phyloP scores from a whole-genome alignment of 176 grass and related monocot genomes.

The Saccharum spontaneum region DNA sequence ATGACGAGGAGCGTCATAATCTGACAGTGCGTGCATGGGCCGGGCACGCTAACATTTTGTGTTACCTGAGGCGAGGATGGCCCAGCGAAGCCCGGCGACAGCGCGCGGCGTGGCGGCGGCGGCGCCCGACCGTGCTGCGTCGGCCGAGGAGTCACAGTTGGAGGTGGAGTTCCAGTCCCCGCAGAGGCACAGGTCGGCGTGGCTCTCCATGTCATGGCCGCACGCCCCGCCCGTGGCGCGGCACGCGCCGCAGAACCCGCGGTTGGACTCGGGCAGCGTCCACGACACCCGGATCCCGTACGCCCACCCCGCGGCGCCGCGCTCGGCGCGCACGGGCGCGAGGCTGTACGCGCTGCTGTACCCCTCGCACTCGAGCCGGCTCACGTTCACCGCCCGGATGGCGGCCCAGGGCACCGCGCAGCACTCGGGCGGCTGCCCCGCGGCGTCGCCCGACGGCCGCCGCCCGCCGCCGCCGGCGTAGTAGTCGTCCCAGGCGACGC shows the following conservation, averaged over 20 bases:
- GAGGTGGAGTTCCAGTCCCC: conserved; percentile 81
- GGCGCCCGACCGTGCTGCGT: neutral
- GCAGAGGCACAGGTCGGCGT: conserved; percentile 82
- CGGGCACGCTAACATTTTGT: neutral
- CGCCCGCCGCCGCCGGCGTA: neutral
- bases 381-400: conserved; percentile 74
- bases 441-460: neutral
- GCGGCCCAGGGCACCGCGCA: conserved; percentile 72
- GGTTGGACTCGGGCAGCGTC: conserved; percentile 65
- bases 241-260: conserved; percentile 88
- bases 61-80: conserved; percentile 34
- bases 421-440: conserved; percentile 62
- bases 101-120: neutral
- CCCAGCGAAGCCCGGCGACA: neutral
- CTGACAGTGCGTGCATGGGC: neutral
- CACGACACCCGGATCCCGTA: conserved; percentile 75
- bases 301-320: conserved; percentile 57
- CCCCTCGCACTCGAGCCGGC: conserved; percentile 76
- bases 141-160: conserved; percentile 73
- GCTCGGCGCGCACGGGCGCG: conserved; percentile 58
- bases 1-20: neutral
- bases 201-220: conserved; percentile 60
- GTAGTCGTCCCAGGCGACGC: conserved; percentile 75
- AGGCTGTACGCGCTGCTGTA: conserved; percentile 98
- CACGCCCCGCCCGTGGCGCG: conserved; percentile 88